Base-by-base conservation (phyloP, 1,139 yeast genomes). In the Chernovozyma sophiae-reginae region DNA sequence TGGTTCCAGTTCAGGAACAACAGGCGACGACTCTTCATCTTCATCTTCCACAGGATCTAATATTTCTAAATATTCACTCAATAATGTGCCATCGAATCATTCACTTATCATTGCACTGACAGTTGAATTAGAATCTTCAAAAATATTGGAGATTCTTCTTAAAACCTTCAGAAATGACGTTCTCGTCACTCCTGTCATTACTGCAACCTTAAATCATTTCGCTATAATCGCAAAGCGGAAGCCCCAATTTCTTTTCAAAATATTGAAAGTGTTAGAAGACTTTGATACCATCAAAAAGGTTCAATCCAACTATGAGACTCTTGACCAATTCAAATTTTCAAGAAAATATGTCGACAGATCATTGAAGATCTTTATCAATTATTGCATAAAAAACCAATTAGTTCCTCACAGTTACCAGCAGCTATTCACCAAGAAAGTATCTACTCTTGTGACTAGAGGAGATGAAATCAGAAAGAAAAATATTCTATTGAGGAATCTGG, bases 111-210 rank as follows among this genome's bases (percentile, higher is more conserved):
- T 75, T 41, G 68, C 65, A 37, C 56, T 65, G 31, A 50, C 51
- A 38, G 61, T 87, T 46, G 89, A 84, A 48, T 77, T 83, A 7
- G 96, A 90, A 56, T 84, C 92, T 0, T 73, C 72, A 38, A 80
- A 75, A 2, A 65, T 85, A 35, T 64, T 92, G 34, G 96, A 87
- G 46, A 58, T 78, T 34, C 57, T 90, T 28, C 62, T 87, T 34
- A 65, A 68, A 34, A 65, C 74, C 17, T 66, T 89, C 39, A 65
- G 68, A 27, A 77, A 70, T 24, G 83, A 79, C 42, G 67, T 78
- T 35, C 58, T 81, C 43, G 68, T 79, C 3, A 62, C 83, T 1
- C 76, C 80, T 3, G 47, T 80, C 3, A 71, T 79, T 29, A 69
- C 81, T 5, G 78, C 84, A 2, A 62, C 79, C 1, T 56, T 79